Percentiles rank a stretch among this genome's conserved stretches.
Evolutionary conservation across 2,329 filamentous ascomycete species (phyloP).

Genomic region (Ceratocystis cacaofunesta): DNA sequence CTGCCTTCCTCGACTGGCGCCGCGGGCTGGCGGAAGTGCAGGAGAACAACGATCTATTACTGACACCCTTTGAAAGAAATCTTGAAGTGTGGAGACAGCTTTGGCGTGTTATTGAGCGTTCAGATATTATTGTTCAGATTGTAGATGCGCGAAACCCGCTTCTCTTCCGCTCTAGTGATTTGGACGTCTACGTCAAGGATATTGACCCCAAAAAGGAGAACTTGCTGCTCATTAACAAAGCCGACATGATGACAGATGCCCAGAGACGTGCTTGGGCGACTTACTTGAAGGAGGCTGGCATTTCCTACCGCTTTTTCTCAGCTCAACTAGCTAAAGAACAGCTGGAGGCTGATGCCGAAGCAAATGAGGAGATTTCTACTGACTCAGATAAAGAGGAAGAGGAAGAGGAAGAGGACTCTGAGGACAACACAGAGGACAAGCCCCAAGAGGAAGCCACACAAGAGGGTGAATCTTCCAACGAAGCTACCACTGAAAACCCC

Average conservation of each 20-base stretch:
- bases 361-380: slow-evolving; percentile 23
- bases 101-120: slow-evolving; percentile 95
- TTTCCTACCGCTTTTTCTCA: slow-evolving; percentile 93
- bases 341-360: slow-evolving; percentile 47
- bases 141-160: slow-evolving; percentile 92
- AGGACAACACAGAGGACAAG: slow-evolving; percentile 22
- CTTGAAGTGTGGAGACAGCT: slow-evolving; percentile 95
- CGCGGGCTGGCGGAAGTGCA: slow-evolving; percentile 82
- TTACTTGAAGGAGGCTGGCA: slow-evolving; percentile 65
- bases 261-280: slow-evolving; percentile 76
- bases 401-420: slow-evolving; percentile 16
- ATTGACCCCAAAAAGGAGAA: slow-evolving; percentile 81
- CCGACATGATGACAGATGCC: slow-evolving; percentile 88
- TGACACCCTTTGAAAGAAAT: slow-evolving; percentile 97
- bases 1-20: slow-evolving; percentile 74
- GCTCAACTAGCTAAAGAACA: slow-evolving; percentile 79
- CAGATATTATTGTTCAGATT: slow-evolving; percentile 92
- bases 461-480: slow-evolving; percentile 1
- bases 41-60: slow-evolving; percentile 82
- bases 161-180: slow-evolving; percentile 83
- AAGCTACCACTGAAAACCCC: slow-evolving; percentile 1
- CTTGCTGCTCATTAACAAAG: slow-evolving; percentile 89
- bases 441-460: slow-evolving; percentile 19
- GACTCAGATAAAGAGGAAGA: slow-evolving; percentile 32
- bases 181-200: slow-evolving; percentile 88